These are phyloP conservation scores for Prunus salicina DNA, from an alignment of 306 rosid species.

Conservation along the genomic window DNA sequence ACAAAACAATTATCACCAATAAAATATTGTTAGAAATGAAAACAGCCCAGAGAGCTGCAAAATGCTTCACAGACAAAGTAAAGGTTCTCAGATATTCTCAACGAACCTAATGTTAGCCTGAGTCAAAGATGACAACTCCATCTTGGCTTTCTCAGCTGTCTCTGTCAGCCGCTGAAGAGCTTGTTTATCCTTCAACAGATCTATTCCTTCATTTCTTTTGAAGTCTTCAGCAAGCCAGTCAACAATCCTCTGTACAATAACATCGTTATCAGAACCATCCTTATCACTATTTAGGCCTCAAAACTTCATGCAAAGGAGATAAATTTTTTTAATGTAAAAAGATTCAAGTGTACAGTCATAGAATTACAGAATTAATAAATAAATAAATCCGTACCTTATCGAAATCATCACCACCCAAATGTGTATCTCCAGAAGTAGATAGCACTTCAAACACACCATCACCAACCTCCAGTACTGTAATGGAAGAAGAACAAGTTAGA, in stretches of 20 bases:
- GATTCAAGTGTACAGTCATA: background rate
- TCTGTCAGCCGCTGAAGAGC: conserved; percentile 98
- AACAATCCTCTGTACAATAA: conserved; percentile 68
- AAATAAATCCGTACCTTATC: conserved; percentile 56
- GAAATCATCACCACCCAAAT: conserved; percentile 97
- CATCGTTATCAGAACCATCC: background rate
- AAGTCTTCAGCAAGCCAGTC: conserved; percentile 81
- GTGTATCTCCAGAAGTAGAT: conserved; percentile 96
- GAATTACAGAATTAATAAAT: background rate
- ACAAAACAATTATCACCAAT: background rate
- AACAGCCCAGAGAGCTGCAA: background rate
- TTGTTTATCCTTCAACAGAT: conserved; percentile 89
- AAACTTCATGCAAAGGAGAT: background rate
- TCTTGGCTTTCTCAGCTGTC: conserved; percentile 96
- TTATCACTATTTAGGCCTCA: background rate
- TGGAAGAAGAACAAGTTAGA: background rate
- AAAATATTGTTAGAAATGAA: background rate
- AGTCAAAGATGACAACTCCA: conserved; percentile 92
- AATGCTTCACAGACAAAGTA: background rate
- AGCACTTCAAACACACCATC: conserved; percentile 98
- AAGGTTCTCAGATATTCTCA: background rate
- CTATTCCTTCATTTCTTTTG: conserved; percentile 87
- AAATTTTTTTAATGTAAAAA: background rate
- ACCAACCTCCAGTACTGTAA: conserved; percentile 86
- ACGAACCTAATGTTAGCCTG: conserved; percentile 86